A percentile compares a stretch with the other conserved stretches of the same genome.
phyloP scores from a whole-genome alignment of 2,329 filamentous ascomycete genomes.

The Penicillium hordei region DNA sequence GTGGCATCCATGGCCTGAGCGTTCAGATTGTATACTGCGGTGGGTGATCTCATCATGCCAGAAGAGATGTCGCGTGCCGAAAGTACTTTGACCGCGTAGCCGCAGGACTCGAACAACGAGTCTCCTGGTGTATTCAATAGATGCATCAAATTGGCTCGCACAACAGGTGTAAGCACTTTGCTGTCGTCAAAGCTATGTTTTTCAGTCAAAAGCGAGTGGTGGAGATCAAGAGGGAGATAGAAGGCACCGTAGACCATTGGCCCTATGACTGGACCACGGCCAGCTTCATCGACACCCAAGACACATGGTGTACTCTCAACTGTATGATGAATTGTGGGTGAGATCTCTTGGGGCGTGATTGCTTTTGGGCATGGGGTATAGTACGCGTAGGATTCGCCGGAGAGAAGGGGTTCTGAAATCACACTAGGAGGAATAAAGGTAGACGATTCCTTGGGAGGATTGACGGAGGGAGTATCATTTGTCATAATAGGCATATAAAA shows the following conservation, averaged over 20 bases:
- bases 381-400: conserved; percentile 68
- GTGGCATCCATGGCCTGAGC: conserved; percentile 94
- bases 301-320: conserved; percentile 62
- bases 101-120: conserved; percentile 64
- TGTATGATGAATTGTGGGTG: conserved; percentile 30
- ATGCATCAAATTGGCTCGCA: conserved; percentile 71
- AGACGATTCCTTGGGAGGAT: conserved; percentile 34
- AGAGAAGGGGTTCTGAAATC: conserved; percentile 55
- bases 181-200: conserved; percentile 91
- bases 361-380: conserved; percentile 66
- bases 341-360: conserved; percentile 52
- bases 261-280: conserved; percentile 86
- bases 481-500: conserved; percentile 32
- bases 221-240: conserved; percentile 65
- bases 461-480: conserved; percentile 20
- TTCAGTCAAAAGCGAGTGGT: conserved; percentile 71
- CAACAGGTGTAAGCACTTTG: conserved; percentile 80
- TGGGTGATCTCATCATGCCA: conserved; percentile 65
- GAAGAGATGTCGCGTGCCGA: conserved; percentile 81
- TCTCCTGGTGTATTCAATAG: conserved; percentile 66
- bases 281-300: conserved; percentile 90
- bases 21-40: conserved; percentile 79
- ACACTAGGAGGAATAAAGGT: conserved; percentile 70
- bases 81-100: conserved; percentile 79
- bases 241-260: conserved; percentile 70